These are phyloP conservation scores for Cutaneotrichosporon curvatum DNA, from an alignment of 1,284 basidiomycete genomes.

Conservation along the genomic window DNA sequence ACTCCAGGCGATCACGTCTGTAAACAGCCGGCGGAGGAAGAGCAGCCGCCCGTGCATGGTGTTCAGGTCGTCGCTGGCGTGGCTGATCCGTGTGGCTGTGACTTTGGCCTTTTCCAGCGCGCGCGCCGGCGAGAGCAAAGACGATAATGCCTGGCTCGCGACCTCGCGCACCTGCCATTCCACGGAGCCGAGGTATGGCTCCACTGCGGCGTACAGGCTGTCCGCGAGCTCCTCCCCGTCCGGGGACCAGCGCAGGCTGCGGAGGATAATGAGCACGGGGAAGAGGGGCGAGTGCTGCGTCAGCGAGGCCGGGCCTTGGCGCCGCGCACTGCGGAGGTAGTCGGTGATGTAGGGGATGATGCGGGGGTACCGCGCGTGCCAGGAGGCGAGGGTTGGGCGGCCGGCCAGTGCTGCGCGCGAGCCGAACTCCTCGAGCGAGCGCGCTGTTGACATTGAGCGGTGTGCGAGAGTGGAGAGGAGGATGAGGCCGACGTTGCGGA, in stretches of 20 bases:
- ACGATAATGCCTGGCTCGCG: constrained; percentile 39
- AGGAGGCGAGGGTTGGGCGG: constrained; percentile 31
- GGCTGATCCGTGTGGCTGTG: constrained; percentile 5
- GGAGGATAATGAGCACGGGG: constrained; percentile 40
- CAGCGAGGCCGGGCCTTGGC: constrained; percentile 4
- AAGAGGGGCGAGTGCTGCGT: constrained; percentile 37
- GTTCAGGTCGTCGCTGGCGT: constrained; percentile 20
- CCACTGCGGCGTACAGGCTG: constrained; percentile 17
- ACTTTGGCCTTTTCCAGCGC: constrained; percentile 19
- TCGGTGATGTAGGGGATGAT: constrained; percentile 31
- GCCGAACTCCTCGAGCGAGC: constrained; percentile 27
- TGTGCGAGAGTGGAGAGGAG: constrained; percentile 42
- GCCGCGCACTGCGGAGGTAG: constrained; percentile 11
- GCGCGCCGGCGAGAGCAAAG: constrained; percentile 24
- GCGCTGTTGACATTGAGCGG: constrained; percentile 28
- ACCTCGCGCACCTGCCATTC: constrained; percentile 41
- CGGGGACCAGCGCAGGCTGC: constrained; percentile 32
- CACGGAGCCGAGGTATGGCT: constrained; percentile 22
- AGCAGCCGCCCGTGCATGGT: constrained; percentile 30
- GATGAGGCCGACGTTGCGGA: constrained; percentile 44
- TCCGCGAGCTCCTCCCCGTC: constrained; percentile 22
- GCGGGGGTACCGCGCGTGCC: constrained; percentile 32
- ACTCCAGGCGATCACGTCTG: constrained; percentile 26
- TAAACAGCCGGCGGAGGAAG: constrained; percentile 25
- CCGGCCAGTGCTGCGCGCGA: constrained; percentile 26